A percentile compares a stretch with the other conserved stretches of the same genome.
These are phyloP conservation scores for Effrenium voratum DNA, from an alignment of 73 alveolate species.

Conservation along the genomic window DNA sequence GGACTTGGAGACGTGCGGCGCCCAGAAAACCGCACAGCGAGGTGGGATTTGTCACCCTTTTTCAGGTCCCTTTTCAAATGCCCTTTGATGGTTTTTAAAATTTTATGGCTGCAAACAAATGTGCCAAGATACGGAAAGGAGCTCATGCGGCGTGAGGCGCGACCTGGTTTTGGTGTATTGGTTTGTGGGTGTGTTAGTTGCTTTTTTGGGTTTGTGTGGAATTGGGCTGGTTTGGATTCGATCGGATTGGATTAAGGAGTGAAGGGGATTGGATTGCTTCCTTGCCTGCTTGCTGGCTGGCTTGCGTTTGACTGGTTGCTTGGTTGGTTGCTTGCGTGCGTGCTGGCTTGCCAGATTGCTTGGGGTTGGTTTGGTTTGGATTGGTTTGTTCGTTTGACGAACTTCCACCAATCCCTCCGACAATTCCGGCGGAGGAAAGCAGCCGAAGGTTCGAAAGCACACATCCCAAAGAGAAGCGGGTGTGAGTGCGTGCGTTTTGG, in stretches of 20 bases:
- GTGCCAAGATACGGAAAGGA: neutral
- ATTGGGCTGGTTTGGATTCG: neutral
- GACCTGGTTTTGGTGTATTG: neutral
- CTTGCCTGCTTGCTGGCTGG: neutral
- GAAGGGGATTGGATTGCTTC: no score
- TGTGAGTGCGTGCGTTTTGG: no score
- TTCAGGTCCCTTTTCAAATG: no score
- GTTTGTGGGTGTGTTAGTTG: neutral
- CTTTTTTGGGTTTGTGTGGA: neutral
- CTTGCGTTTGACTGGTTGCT: neutral
- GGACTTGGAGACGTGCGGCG: constrained; percentile 25
- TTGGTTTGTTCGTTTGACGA: no score
- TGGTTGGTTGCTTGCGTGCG: neutral
- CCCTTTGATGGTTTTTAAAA: neutral
- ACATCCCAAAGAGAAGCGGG: no score
- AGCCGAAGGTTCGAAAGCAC: no score
- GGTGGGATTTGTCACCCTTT: no score
- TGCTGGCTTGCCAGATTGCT: neutral
- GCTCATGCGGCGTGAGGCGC: neutral
- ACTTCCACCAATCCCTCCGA: no score
- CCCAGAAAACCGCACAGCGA: no score
- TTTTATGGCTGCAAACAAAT: neutral
- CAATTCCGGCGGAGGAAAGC: no score
- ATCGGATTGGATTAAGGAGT: no score
- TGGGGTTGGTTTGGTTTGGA: neutral